Conservation (phyloP, 495 filamentous ascomycete species). For the Staphylotrichum tortipilum region DNA sequence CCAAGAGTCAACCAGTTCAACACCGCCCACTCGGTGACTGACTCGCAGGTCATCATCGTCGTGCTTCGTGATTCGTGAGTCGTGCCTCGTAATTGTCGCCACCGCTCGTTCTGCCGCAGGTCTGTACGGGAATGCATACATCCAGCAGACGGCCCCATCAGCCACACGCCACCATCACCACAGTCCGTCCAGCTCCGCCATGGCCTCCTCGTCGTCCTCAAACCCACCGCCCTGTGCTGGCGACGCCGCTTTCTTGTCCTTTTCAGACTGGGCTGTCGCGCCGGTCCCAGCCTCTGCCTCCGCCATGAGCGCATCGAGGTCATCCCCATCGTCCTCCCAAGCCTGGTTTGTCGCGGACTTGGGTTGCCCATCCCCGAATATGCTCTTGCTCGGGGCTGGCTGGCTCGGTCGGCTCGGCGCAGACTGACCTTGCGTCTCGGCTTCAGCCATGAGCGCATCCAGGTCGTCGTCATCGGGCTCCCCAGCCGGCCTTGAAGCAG, state of each 20-base stretch:
- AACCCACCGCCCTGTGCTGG: conserved; percentile 14
- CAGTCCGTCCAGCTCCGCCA: conserved; percentile 56
- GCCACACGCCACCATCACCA: conserved; percentile 44
- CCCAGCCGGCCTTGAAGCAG: conserved; percentile 2
- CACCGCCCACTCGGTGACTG: no score
- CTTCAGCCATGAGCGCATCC: conserved; percentile 45
- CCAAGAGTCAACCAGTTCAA: no score
- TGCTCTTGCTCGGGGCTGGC: conserved; percentile 6
- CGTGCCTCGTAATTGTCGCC: not conserved
- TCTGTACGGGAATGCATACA: no score
- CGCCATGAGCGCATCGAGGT: conserved; percentile 42
- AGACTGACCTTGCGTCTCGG: conserved; percentile 18
- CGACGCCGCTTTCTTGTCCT: not conserved
- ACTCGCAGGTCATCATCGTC: not conserved
- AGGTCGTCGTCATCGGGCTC: conserved; percentile 42
- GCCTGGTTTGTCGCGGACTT: not conserved
- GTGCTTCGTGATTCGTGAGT: not conserved
- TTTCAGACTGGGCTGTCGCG: not conserved
- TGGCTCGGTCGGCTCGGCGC: no score
- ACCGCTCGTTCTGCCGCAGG: no score
- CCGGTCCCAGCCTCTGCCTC: conserved; percentile 19
- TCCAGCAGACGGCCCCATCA: no score
- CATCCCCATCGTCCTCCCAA: conserved; percentile 15
- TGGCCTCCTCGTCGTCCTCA: conserved; percentile 57
- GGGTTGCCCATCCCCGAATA: conserved; percentile 16